Evolutionary conservation across 2,329 filamentous ascomycete species (phyloP).

Genomic region (Pyrenochaeta sp.): DNA sequence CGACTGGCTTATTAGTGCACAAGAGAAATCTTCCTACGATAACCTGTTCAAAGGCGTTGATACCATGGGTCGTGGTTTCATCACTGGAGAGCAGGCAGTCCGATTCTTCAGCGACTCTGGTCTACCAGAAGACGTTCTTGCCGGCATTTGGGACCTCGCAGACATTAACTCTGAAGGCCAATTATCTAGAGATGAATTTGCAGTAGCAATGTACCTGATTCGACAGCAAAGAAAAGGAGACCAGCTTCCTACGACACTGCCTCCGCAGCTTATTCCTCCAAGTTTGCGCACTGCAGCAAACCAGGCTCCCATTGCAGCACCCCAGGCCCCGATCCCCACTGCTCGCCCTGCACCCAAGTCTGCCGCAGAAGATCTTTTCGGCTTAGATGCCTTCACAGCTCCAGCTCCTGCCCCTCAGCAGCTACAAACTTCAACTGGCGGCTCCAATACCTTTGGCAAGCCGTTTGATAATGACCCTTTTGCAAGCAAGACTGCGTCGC

Average conservation of each 20-base stretch:
- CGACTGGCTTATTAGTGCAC: slow-evolving; percentile 83
- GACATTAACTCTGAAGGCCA: slow-evolving; percentile 92
- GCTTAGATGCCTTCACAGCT: slow-evolving; percentile 75
- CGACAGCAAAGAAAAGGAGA: slow-evolving; percentile 80
- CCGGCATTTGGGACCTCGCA: slow-evolving; percentile 95
- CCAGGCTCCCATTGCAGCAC: slow-evolving; percentile 58
- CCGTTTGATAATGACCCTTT: slow-evolving; percentile 69
- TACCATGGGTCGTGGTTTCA: slow-evolving; percentile 78
- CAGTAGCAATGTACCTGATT: slow-evolving; percentile 97
- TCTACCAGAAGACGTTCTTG: slow-evolving; percentile 84
- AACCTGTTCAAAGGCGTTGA: slow-evolving; percentile 85
- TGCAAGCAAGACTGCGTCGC: slow-evolving; percentile 57
- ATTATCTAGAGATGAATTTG: slow-evolving; percentile 88
- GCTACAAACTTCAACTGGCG: slow-evolving; percentile 75
- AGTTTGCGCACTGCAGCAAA: slow-evolving; percentile 69
- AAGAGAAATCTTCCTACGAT: slow-evolving; percentile 89
- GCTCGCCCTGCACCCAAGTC: slow-evolving; percentile 67
- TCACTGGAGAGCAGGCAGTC: slow-evolving; percentile 94
- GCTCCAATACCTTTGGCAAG: slow-evolving; percentile 61
- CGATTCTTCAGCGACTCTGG: slow-evolving; percentile 92
- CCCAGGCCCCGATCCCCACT: slow-evolving; percentile 51
- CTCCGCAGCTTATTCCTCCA: slow-evolving; percentile 83
- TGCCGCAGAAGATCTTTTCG: slow-evolving; percentile 92
- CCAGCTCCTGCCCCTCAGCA: slow-evolving; percentile 62
- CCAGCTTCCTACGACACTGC: slow-evolving; percentile 76